Evolutionary conservation across 2,329 filamentous ascomycete genomes (phyloP), one percentile per base, ranked within the genome.

Genomic region (Cercospora sojina): DNA sequence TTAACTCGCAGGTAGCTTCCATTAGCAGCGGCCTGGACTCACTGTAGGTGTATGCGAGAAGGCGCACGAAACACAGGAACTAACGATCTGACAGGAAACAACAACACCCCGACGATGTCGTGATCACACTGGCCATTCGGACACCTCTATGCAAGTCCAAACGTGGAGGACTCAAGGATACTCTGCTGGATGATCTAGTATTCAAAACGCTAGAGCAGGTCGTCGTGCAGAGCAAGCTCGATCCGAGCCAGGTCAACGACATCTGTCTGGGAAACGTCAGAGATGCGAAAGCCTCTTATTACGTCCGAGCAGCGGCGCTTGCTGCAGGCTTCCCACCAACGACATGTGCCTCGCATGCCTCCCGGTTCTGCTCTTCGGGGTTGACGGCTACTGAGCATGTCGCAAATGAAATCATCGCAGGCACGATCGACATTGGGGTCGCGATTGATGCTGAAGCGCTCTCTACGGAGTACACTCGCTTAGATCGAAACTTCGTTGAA

Each of bases 161-260:
- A 79, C 97, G 97, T 85, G 94, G 95, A 71, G 92, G 93, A 47
- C 91, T 99, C 84, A 98, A 97, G 84, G 94, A 99, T 79, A 96
- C 93, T 6, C 86, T 86, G 49, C 87, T 98, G 69, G 95, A 99
- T 80, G 94, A 90, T 80, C 84, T 99, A 64, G 79, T 96, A 68
- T 92, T 93, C 78, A 88, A 92, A 67, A 84, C 96, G 59, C 82
- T 98, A 73, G 91, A 95, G 83, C 79, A 83, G 72, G 82, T 83
- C 31, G 69, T 80, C 55, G 62, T 69, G 62, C 75, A 72, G 67
- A 71, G 69, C 62, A 75, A 72, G 53, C 47, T 78, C 31, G 75
- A 77, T 62, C 76, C 76, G 27, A 71, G 74, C 61, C 61, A 77
- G 65, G 76, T 78, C 5, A 75, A 78, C 79, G 95, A 98, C 79